phyloP scores from a whole-genome alignment of 495 filamentous ascomycete genomes.

The Evansstolkia leycettana region DNA sequence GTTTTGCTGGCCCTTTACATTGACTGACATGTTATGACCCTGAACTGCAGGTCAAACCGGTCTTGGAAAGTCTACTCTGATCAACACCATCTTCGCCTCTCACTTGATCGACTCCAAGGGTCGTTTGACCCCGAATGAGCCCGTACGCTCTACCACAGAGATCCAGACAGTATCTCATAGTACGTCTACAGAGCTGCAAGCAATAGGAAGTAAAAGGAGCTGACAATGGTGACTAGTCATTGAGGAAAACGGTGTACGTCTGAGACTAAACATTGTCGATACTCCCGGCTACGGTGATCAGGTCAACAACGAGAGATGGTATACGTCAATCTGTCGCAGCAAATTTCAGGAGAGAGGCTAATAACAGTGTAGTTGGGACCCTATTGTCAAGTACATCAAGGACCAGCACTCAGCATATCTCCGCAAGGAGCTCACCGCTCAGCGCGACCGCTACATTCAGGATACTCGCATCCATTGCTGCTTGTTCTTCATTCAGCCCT shows the following conservation, averaged over 20 bases:
- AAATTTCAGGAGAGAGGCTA: conserved; percentile 10
- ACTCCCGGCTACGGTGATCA: conserved; percentile 72
- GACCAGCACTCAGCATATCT: conserved; percentile 99
- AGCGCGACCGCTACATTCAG: conserved; percentile 97
- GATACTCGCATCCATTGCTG: conserved; percentile 99
- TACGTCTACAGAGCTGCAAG: conserved; percentile 18
- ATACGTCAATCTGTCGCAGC: conserved; percentile 6
- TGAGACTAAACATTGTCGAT: conserved; percentile 69
- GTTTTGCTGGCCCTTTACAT: conserved; percentile 1
- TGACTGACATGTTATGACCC: conserved; percentile 7
- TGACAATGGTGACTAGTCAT: conserved; percentile 52
- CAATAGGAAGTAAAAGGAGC: background rate
- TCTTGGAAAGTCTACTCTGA: conserved; percentile 94
- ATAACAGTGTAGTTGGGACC: conserved; percentile 51
- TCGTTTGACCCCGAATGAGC: conserved; percentile 79
- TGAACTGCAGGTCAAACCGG: conserved; percentile 76
- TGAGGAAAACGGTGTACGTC: conserved; percentile 85
- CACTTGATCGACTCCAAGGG: conserved; percentile 99
- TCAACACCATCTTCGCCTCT: conserved; percentile 99
- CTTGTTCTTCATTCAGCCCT: conserved; percentile 98
- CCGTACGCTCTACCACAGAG: conserved; percentile 89
- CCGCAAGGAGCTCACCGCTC: conserved; percentile 98
- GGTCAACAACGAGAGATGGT: conserved; percentile 76
- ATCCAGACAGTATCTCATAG: conserved; percentile 94
- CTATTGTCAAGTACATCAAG: conserved; percentile 99